Base-by-base conservation (phyloP, 2,329 filamentous ascomycete genomes). In the Dactylellina sp. region DNA sequence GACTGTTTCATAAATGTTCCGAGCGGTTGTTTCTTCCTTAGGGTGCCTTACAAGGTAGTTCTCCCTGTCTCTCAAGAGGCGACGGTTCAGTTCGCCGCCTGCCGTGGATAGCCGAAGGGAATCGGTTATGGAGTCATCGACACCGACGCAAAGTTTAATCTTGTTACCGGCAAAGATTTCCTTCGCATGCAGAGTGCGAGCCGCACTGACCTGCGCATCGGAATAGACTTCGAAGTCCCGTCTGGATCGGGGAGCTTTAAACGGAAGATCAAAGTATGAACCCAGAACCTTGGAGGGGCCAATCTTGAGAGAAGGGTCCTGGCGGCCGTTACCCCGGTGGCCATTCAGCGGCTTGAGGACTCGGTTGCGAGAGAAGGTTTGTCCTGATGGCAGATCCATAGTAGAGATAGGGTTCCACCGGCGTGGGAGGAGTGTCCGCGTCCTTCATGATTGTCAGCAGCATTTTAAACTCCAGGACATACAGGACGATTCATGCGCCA, bases 81-180 rank as follows among this genome's bases (percentile, higher is more conserved):
- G 60, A 16, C 60, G 39, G 28, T 72, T 72, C 24, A 64, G 60
- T 55, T 65, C 46, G 28, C 52, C 68, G 47, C 39, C 53, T 60
- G 64, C 59, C 60, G 60, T 61, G 60, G 68, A 72, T 60, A 65
- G 46, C 59, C 68, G 68, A 65, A 72, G 60, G 11, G 53, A 9
- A 25, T 65, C 53, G 53, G 68, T 72, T 35, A 72, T 46, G 39
- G 60, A 50, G 28, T 44, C 40, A 49, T 72, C 60, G 40, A 72
- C 46, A 14, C 68, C 68, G 35, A 72, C 60, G 32, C 68, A 72
- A 65, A 72, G 68, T 42, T 72, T 72, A 64, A 72, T 72, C 28
- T 42, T 52, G 25, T 72, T 72, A 7, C 52, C 68, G 61, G 60
- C 60, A 60, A 65, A 60, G n/a, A 59, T 55, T 61, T 72, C 68